A percentile compares a stretch with the other conserved stretches of the same genome.
Conservation (phyloP, 2,329 filamentous ascomycete species). For the Cordyceps militaris region DNA sequence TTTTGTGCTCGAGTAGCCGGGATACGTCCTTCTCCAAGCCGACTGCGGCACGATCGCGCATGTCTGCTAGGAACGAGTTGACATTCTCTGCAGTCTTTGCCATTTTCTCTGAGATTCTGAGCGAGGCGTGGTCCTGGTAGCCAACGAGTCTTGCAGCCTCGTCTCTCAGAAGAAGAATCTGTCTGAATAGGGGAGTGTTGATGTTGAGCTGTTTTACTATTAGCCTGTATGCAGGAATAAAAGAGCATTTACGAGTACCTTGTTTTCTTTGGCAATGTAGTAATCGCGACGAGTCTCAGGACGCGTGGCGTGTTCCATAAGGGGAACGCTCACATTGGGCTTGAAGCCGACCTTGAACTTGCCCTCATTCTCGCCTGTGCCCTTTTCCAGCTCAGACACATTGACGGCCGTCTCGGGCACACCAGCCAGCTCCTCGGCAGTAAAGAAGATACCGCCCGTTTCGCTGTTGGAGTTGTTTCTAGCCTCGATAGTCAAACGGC, state of each 20-base stretch:
- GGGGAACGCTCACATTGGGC: conserved; percentile 73
- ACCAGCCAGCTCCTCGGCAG: conserved; percentile 63
- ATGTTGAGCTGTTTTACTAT: conserved; percentile 47
- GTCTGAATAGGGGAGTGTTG: conserved; percentile 67
- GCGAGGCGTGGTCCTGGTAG: conserved; percentile 68
- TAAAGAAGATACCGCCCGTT: conserved; percentile 72
- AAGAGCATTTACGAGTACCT: conserved; percentile 35
- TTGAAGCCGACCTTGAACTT: conserved; percentile 74
- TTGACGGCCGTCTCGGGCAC: conserved; percentile 65
- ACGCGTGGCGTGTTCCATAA: conserved; percentile 68
- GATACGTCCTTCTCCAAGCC: conserved; percentile 65
- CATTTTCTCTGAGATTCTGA: conserved; percentile 79
- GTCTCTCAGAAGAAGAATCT: conserved; percentile 67
- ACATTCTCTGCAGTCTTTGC: conserved; percentile 69
- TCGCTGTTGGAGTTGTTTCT: conserved; percentile 80
- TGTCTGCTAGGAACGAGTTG: conserved; percentile 63
- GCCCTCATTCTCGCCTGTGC: conserved; percentile 63
- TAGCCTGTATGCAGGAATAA: neutral
- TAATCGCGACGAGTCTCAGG: conserved; percentile 61
- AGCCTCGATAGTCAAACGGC: conserved; percentile 65
- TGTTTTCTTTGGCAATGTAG: conserved; percentile 73
- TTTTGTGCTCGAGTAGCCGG: conserved; percentile 67
- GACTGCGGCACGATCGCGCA: conserved; percentile 57
- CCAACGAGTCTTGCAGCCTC: conserved; percentile 71
- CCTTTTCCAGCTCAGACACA: conserved; percentile 59